Evolutionary conservation across 2,329 filamentous ascomycete species (phyloP).

Genomic region (Paracamarosporium sp.): DNA sequence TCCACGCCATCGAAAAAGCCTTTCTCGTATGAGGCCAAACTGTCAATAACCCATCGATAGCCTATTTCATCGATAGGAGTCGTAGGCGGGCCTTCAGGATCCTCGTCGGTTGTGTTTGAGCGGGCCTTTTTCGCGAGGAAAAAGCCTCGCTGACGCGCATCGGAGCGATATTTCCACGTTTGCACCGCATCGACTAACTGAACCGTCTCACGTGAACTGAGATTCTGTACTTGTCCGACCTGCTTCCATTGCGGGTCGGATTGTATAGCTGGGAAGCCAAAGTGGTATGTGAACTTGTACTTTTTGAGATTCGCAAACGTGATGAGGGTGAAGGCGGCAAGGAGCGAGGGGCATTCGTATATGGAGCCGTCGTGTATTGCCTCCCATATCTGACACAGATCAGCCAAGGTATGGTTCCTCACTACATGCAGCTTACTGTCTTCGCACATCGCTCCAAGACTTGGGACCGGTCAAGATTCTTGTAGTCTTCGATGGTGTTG

Average conservation of each 20-base stretch:
- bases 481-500: conserved; percentile 95
- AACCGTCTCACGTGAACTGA: conserved; percentile 75
- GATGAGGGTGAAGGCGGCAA: conserved; percentile 86
- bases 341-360: conserved; percentile 89
- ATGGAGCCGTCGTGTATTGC: conserved; percentile 96
- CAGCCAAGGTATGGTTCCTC: conserved; percentile 16
- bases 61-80: conserved; percentile 63
- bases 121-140: conserved; percentile 86
- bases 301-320: conserved; percentile 97
- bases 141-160: conserved; percentile 88
- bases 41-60: conserved; percentile 79
- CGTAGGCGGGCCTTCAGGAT: conserved; percentile 56
- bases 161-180: conserved; percentile 84
- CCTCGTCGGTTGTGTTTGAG: conserved; percentile 30
- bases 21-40: conserved; percentile 78
- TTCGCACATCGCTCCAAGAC: conserved; percentile 80
- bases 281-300: conserved; percentile 98
- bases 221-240: conserved; percentile 44
- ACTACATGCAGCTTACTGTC: conserved; percentile 64
- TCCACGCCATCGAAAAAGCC: conserved; percentile 82
- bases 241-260: conserved; percentile 82
- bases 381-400: conserved; percentile 81
- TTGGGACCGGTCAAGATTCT: conserved; percentile 77
- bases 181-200: conserved; percentile 82
- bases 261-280: conserved; percentile 91